These are phyloP conservation scores for Candida ascalaphidarum DNA, from an alignment of 805 yeast genomes.

Conservation along the genomic window DNA sequence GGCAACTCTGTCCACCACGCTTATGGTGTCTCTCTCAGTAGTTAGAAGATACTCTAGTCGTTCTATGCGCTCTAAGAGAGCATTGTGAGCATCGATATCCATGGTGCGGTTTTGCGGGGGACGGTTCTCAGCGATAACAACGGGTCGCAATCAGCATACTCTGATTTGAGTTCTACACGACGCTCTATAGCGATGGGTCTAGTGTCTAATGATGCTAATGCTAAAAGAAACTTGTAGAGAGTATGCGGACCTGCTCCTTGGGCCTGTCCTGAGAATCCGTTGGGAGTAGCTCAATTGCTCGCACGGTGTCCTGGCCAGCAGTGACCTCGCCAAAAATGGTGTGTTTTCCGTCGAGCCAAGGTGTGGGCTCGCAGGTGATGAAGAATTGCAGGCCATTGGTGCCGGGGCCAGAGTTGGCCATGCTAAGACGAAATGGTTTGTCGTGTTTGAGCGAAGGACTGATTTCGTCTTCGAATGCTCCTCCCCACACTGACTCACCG, in stretches of 20 bases:
- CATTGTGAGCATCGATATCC: no score
- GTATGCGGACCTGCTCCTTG: slow-evolving; percentile 8
- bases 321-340: slow-evolving; percentile 18
- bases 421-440: slow-evolving; percentile 1
- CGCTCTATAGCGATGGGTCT: no score
- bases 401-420: slow-evolving; percentile 19
- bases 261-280: slow-evolving; percentile 13
- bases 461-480: not conserved
- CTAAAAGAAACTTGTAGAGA: no score
- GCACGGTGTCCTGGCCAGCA: slow-evolving; percentile 13
- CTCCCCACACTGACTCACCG: not conserved
- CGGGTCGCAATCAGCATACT: no score
- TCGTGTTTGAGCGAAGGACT: not conserved
- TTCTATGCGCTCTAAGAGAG: no score
- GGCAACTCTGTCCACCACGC: no score
- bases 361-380: slow-evolving; percentile 12
- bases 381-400: slow-evolving; percentile 21
- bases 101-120: no score
- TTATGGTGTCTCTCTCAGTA: no score
- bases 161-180: no score
- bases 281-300: slow-evolving; percentile 8
- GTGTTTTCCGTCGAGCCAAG: slow-evolving; percentile 14
- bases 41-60: no score
- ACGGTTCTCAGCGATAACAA: no score
- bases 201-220: no score